These are phyloP conservation scores for Eucalyptus erythrocorys DNA, from an alignment of 345 rosid genomes.

Conservation along the genomic window DNA sequence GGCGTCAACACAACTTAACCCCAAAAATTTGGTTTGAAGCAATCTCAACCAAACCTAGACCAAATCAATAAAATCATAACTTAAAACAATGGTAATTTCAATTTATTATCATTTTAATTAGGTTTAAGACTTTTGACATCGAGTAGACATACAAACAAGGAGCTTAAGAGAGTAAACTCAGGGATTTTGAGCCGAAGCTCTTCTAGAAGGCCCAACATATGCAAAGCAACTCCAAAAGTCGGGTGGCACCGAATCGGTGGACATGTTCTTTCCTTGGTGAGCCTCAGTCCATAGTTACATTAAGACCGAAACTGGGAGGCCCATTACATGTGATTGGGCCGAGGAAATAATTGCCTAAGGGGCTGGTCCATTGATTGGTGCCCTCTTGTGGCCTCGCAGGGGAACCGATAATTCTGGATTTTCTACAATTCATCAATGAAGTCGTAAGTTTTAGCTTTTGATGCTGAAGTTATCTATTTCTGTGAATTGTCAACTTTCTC, in stretches of 20 bases:
- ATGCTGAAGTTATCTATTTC: neutral
- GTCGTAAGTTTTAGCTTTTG: neutral
- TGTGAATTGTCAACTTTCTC: neutral
- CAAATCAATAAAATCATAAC: neutral
- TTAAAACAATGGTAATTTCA: neutral
- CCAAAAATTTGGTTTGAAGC: neutral
- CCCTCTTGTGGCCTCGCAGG: neutral
- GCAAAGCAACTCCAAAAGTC: neutral
- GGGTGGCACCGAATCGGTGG: neutral
- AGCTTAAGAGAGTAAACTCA: neutral
- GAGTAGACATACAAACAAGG: neutral
- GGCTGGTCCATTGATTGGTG: neutral
- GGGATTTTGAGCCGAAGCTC: neutral
- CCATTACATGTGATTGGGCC: neutral
- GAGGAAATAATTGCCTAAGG: fast-evolving
- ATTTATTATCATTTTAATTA: neutral
- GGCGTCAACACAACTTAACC: neutral
- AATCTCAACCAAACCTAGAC: neutral
- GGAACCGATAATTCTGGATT: neutral
- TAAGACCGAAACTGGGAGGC: neutral
- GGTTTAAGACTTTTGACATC: neutral
- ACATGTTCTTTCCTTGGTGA: neutral
- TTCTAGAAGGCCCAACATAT: neutral
- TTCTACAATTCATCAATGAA: neutral
- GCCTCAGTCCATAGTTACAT: neutral